These are phyloP conservation scores for Podochytrium sp. DNA, from an alignment of 192 early-diverging fungal genomes.

Conservation along the genomic window DNA sequence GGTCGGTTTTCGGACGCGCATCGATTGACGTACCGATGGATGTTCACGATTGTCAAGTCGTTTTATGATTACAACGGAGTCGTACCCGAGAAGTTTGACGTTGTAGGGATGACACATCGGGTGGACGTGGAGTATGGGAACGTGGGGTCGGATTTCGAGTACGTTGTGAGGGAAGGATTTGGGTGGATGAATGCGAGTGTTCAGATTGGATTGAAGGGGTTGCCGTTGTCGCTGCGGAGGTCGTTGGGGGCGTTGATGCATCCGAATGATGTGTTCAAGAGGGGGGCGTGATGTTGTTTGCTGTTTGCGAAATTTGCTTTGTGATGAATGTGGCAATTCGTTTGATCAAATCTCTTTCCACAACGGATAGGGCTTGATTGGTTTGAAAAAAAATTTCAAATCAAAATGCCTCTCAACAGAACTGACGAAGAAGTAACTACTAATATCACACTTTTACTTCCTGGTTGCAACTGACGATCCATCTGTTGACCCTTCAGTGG, in stretches of 20 bases:
- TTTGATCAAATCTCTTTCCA: no score
- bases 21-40: slow-evolving; percentile 91
- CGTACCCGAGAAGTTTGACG: slow-evolving; percentile 97
- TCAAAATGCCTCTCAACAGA: no score
- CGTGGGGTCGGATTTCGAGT: slow-evolving; percentile 90
- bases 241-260: slow-evolving; percentile 77
- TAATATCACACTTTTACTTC: no score
- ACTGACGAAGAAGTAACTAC: no score
- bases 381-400: no score
- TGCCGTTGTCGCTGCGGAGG: slow-evolving; percentile 72
- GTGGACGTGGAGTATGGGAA: slow-evolving; percentile 78
- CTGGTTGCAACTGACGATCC: no score
- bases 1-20: slow-evolving; percentile 72
- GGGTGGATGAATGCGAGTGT: slow-evolving; percentile 97
- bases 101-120: slow-evolving; percentile 86
- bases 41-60: slow-evolving; percentile 90
- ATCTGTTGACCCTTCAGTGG: no score
- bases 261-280: slow-evolving; percentile 68
- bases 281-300: neutral
- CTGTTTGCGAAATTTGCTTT: neutral
- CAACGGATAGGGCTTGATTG: no score
- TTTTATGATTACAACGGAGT: slow-evolving; percentile 96
- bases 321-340: neutral
- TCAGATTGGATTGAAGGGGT: slow-evolving; percentile 73
- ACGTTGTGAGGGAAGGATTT: slow-evolving; percentile 92